Evolutionary conservation across 176 grass and related monocot species (phyloP).

Genomic region (maize (Zea mays)): DNA sequence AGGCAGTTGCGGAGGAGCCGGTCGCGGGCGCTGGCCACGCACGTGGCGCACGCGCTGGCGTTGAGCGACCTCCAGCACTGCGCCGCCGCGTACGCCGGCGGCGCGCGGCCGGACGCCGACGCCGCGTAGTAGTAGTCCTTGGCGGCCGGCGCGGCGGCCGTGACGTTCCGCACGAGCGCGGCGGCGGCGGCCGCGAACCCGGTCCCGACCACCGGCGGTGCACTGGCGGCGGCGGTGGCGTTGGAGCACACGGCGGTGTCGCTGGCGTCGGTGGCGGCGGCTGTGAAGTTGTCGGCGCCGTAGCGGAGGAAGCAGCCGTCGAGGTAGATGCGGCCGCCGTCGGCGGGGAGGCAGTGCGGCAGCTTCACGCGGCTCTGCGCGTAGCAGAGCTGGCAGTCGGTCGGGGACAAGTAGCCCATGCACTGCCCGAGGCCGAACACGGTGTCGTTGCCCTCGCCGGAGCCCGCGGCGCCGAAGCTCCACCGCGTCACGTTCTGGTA

Average conservation of each 20-base stretch:
- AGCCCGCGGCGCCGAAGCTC: conserved; percentile 54
- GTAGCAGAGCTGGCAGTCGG: conserved; percentile 81
- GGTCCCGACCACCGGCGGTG: neutral
- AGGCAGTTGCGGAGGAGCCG: conserved; percentile 48
- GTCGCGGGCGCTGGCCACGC: conserved; percentile 50
- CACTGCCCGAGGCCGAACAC: conserved; percentile 72
- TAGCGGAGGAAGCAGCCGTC: conserved; percentile 89
- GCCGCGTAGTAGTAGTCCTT: conserved; percentile 38
- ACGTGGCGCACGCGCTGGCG: conserved; percentile 57
- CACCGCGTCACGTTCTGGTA: conserved; percentile 61
- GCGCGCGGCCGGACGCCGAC: neutral
- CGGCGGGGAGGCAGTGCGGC: conserved; percentile 65
- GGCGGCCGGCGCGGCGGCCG: conserved; percentile 32
- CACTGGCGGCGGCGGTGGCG: conserved; percentile 27
- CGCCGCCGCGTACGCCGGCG: conserved; percentile 60
- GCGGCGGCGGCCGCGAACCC: conserved; percentile 28
- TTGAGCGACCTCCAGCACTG: conserved; percentile 90
- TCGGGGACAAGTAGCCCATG: conserved; percentile 59
- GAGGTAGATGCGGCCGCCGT: conserved; percentile 55
- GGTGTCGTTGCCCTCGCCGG: conserved; percentile 10
- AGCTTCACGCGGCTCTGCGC: conserved; percentile 71
- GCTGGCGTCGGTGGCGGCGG: conserved; percentile 35
- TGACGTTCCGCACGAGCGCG: conserved; percentile 54
- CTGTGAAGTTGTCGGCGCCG: conserved; percentile 45
- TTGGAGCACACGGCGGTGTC: conserved; percentile 44